phyloP scores from a whole-genome alignment of 495 filamentous ascomycete species.

The Penicillium psychrofluorescens region DNA sequence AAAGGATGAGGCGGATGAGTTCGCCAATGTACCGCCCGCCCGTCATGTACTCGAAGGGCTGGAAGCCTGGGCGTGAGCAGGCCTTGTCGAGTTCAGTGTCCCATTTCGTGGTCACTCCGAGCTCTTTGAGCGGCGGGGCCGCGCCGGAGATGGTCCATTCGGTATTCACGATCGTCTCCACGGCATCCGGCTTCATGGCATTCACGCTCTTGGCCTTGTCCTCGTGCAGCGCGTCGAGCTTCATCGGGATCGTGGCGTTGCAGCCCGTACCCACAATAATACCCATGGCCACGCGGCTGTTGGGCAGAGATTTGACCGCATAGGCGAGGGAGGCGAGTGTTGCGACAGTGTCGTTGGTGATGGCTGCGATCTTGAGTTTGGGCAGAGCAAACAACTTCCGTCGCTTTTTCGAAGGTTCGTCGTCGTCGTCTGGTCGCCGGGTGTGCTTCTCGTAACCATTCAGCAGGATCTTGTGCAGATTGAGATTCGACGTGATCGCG shows the following conservation, averaged over 20 bases:
- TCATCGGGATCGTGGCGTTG: slow-evolving; percentile 74
- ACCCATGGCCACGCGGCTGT: slow-evolving; percentile 69
- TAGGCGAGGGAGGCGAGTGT: slow-evolving; percentile 74
- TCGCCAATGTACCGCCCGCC: slow-evolving; percentile 78
- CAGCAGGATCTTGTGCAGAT: slow-evolving; percentile 62
- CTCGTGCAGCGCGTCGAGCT: slow-evolving; percentile 53
- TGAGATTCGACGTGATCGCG: slow-evolving; percentile 62
- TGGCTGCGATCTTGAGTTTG: slow-evolving; percentile 62
- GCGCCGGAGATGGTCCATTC: slow-evolving; percentile 81
- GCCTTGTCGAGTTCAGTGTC: slow-evolving; percentile 57
- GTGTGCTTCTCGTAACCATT: slow-evolving; percentile 60
- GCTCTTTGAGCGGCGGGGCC: slow-evolving; percentile 53
- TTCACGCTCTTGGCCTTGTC: slow-evolving; percentile 47
- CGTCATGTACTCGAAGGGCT: slow-evolving; percentile 86
- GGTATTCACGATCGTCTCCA: slow-evolving; percentile 72
- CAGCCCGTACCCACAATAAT: slow-evolving; percentile 79
- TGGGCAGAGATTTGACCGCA: slow-evolving; percentile 50
- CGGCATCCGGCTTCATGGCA: slow-evolving; percentile 33
- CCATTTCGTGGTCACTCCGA: slow-evolving; percentile 63
- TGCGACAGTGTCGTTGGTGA: slow-evolving; percentile 76
- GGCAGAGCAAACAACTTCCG: slow-evolving; percentile 50
- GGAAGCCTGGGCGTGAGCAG: slow-evolving; percentile 69
- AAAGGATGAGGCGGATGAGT: slow-evolving; percentile 63
- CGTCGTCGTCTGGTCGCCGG: slow-evolving; percentile 35
- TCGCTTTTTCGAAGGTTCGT: slow-evolving; percentile 36